Conservation (phyloP, 1,139 yeast species). For the Hyphopichia khmerensis region DNA sequence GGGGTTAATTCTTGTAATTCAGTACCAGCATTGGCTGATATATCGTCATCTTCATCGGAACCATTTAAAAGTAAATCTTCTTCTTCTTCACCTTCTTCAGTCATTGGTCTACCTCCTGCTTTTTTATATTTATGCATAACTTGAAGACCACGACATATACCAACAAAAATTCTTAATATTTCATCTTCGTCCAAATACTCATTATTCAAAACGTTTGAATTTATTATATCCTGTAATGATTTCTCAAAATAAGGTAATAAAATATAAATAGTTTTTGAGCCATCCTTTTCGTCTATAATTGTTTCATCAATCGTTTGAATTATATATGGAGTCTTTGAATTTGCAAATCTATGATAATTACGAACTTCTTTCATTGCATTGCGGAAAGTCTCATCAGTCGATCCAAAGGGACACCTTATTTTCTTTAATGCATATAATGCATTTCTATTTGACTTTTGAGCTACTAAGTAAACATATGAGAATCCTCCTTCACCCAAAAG, state of each 20-base stretch:
- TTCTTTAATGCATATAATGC: slow-evolving; percentile 74
- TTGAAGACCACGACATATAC: slow-evolving; percentile 71
- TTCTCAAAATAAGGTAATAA: slow-evolving; percentile 72
- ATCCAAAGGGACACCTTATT: slow-evolving; percentile 85
- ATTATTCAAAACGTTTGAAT: slow-evolving; percentile 57
- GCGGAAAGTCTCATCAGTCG: slow-evolving; percentile 57
- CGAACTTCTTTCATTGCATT: slow-evolving; percentile 76
- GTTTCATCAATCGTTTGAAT: slow-evolving; percentile 70
- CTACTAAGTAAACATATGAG: slow-evolving; percentile 82
- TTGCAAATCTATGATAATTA: slow-evolving; percentile 65
- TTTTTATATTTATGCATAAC: slow-evolving; percentile 69
- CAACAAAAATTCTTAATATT: slow-evolving; percentile 59
- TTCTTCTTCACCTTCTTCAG: slow-evolving; percentile 23
- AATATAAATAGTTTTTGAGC: slow-evolving; percentile 74
- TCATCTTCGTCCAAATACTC: slow-evolving; percentile 57
- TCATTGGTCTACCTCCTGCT: slow-evolving; percentile 11
- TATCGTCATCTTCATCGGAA: slow-evolving; percentile 29
- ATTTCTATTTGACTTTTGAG: slow-evolving; percentile 43
- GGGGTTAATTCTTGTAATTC: slow-evolving; percentile 63
- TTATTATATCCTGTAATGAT: slow-evolving; percentile 77
- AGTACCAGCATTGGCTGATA: slow-evolving; percentile 25
- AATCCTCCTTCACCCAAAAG: slow-evolving; percentile 89
- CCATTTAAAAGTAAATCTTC: slow-evolving; percentile 29
- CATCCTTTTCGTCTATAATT: slow-evolving; percentile 71
- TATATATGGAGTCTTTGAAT: slow-evolving; percentile 58